Evolutionary conservation across 306 rosid genomes (phyloP).

Genomic region (Cicer bijugum): DNA sequence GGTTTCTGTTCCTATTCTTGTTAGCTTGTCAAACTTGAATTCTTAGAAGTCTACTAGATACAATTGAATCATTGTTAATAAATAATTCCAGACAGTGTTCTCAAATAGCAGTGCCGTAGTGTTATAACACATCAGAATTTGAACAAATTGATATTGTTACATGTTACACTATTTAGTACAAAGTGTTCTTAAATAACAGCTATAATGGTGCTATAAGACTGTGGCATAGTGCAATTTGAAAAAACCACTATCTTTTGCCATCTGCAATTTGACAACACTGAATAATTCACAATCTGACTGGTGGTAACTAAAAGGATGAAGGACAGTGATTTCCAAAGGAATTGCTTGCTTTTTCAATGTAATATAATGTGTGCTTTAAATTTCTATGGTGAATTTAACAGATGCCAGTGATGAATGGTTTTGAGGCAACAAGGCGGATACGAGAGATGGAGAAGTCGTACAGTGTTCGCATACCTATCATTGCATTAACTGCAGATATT

Average conservation of each 20-base stretch:
- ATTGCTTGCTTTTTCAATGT: neutral
- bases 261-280: too few relatives aligned
- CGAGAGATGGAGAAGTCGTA: conserved; percentile 58
- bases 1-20: neutral
- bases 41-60: too few relatives aligned
- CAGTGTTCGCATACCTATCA: conserved; percentile 60
- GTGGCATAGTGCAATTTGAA: too few relatives aligned
- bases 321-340: neutral
- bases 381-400: conserved; percentile 38
- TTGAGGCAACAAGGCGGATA: conserved; percentile 62
- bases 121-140: too few relatives aligned
- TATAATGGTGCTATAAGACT: too few relatives aligned
- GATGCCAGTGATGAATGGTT: conserved; percentile 74
- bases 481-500: conserved; percentile 69
- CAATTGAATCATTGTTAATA: too few relatives aligned
- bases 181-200: too few relatives aligned
- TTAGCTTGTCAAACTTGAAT: neutral
- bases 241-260: too few relatives aligned
- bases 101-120: too few relatives aligned
- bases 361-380: neutral
- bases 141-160: too few relatives aligned
- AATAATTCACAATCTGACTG: neutral
- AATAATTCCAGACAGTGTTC: too few relatives aligned
- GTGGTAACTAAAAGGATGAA: neutral
- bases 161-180: too few relatives aligned